phyloP scores from a whole-genome alignment of 208 protist genomes.

The Wallacemonas rigidus region DNA sequence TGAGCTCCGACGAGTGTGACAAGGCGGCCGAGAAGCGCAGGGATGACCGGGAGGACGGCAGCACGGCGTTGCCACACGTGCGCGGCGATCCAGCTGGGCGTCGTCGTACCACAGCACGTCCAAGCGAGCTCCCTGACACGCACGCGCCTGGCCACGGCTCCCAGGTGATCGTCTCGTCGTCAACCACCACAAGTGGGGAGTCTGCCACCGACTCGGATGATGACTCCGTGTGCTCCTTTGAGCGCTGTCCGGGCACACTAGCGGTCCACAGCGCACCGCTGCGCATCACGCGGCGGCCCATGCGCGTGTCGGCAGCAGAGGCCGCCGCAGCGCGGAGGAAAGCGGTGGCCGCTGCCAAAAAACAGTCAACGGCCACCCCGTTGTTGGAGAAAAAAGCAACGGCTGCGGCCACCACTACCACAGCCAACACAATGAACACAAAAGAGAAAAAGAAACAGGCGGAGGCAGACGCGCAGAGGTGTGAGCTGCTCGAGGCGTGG shows the following conservation, averaged over 20 bases:
- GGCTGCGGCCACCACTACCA: no score
- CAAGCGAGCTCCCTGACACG: neutral
- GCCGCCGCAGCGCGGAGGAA: neutral
- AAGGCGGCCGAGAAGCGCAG: neutral
- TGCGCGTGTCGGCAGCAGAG: neutral
- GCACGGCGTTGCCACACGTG: no score
- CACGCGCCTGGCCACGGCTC: neutral
- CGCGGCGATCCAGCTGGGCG: neutral
- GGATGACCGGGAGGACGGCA: neutral
- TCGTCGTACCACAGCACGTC: slow-evolving; percentile 7
- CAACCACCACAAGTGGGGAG: neutral
- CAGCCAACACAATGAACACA: neutral
- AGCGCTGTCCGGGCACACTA: slow-evolving; percentile 2
- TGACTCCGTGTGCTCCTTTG: slow-evolving; percentile 17
- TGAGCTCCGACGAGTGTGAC: slow-evolving; percentile 5
- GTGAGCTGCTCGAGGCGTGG: slow-evolving; percentile 5
- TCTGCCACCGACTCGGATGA: neutral
- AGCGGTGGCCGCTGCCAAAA: neutral
- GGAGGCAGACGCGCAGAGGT: neutral
- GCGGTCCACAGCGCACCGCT: slow-evolving; percentile 2
- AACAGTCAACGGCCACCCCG: neutral
- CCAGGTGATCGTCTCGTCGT: slow-evolving; percentile 3
- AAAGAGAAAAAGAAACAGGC: neutral
- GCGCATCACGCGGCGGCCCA: neutral
- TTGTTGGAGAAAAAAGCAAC: neutral